Evolutionary conservation across 2,329 filamentous ascomycete genomes (phyloP), one percentile per base, ranked within the genome.

Genomic region (Microcyclospora tardicrescens): DNA sequence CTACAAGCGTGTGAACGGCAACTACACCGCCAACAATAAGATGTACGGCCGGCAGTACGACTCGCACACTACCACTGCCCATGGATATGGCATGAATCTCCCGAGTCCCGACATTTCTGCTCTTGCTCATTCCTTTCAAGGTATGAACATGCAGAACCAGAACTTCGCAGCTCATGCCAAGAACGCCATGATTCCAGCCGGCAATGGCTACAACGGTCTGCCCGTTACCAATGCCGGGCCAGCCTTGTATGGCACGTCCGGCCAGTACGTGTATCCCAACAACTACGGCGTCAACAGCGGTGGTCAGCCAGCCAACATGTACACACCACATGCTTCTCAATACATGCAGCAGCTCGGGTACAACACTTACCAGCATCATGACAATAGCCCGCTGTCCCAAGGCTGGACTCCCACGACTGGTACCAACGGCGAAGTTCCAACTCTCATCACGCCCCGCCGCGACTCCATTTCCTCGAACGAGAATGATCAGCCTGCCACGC

Each of bases 381-480:
- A 65, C 44, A 63, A 68, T 46, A 66, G 61, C 53, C 65, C 66
- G 6, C 57, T 69, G 48, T 65, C 62, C 11, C 54, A 59, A 41
- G 60, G 57, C 45, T 70, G 67, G 67, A 61, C 66, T 12, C 56
- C 58, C 2, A 59, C 54, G 36, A 49, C 49, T 35, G 61, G 65
- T 42, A 60, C 65, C 5, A 67, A 62, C 13, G 61, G 58, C 8
- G 66, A 68, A 24, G 64, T 69, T 42, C 67, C 67, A 5, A 63
- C 66, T 8, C 58, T 71, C 36, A 65, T 69, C 59, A 69, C 66
- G 13, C 66, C 67, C 35, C 66, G 67, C 29, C 67, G 67, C 35
- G 67, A 67, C 46, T 70, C 67, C 6, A 58, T 68, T 45, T 71
- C 67, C 5, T 69, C 67, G 28, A 69, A 68, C 49, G 67, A 70